Evolutionary conservation across 1,284 basidiomycete species (phyloP), one percentile per base, ranked within the genome.

Genomic region (Laetiporus sulphureus): DNA sequence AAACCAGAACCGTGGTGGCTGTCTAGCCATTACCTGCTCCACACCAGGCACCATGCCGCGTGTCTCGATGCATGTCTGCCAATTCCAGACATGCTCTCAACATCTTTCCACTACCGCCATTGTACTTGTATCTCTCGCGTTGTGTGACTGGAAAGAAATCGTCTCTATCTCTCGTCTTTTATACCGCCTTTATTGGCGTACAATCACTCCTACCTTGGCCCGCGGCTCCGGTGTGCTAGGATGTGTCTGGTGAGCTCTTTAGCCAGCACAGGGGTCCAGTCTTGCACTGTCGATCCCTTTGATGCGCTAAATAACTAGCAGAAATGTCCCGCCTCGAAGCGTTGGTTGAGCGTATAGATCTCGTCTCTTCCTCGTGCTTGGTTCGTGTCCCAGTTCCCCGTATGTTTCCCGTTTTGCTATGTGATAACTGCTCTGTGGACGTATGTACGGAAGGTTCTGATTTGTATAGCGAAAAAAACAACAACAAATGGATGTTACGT

Each of bases 251-350:
- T 32, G 21, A 12, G 29, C 21, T n/a, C 38, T 42, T 38, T 38
- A 33, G 41, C 41, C 41, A 25, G 41, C 24, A 42, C 32, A 12
- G 36, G 41, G 41, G 41, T 42, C 41, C n/a, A 20, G 33, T 5
- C 5, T 38, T 15, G 13, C n/a, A 18, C 32, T 32, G 36, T 38
- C 10, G 36, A 38, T 37, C 41, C 41, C 30, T 33, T 38, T 37
- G 41, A 32, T 25, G 25, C 8, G 41, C 41, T 23, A 38, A 42
- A 42, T 32, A 36, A 25, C 13, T 30, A 25, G 24, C 21, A 38
- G 41, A 31, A 30, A 16, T 27, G 30, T 42, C 36, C 30, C 32
- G 38, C 36, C 21, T 5, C 16, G 10, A 16, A 15, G 11, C 34
- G 10, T 22, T n/a, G n/a, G n/a, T n/a, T n/a, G n/a, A n/a, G n/a